Evolutionary conservation across 192 early-diverging fungal genomes (phyloP).

Genomic region (Funneliformis mosseae): DNA sequence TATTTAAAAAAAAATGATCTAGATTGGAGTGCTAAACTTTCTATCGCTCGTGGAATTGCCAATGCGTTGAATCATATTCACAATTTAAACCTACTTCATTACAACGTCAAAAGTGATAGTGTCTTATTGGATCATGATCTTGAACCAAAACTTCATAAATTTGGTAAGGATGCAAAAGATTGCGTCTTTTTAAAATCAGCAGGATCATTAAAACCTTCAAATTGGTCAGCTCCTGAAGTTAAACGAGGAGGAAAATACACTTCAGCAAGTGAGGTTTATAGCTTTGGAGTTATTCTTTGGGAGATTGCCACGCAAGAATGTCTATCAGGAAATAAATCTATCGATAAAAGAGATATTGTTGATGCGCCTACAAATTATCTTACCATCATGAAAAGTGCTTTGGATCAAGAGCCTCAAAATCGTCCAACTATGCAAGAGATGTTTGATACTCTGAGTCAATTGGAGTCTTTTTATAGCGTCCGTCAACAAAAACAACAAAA

Average conservation of each 20-base stretch:
- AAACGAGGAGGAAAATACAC: not conserved
- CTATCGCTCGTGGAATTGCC: constrained; percentile 6
- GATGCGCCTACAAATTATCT: not conserved
- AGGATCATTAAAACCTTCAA: not conserved
- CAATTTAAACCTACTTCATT: not conserved
- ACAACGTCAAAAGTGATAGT: constrained; percentile 1
- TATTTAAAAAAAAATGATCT: not conserved
- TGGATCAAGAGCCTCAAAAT: not conserved
- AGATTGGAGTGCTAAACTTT: not conserved
- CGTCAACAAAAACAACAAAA: not conserved
- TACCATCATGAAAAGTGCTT: not conserved
- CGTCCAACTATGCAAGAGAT: not conserved
- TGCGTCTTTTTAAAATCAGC: not conserved
- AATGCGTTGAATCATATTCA: constrained; percentile 9
- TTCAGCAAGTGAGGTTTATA: constrained; percentile 3
- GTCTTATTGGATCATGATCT: not conserved
- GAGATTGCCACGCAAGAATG: not conserved
- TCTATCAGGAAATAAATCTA: not conserved
- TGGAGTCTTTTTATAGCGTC: not conserved
- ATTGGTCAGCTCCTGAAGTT: not conserved
- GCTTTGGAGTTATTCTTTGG: not conserved
- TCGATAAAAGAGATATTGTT: not conserved
- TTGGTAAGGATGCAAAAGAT: not conserved
- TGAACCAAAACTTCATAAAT: constrained; percentile 8
- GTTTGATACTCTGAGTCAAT: not conserved